Evolutionary conservation across 139 green algal genomes (phyloP), one percentile per base, ranked within the genome.

Genomic region (Tetradesmus lagerheimii): DNA sequence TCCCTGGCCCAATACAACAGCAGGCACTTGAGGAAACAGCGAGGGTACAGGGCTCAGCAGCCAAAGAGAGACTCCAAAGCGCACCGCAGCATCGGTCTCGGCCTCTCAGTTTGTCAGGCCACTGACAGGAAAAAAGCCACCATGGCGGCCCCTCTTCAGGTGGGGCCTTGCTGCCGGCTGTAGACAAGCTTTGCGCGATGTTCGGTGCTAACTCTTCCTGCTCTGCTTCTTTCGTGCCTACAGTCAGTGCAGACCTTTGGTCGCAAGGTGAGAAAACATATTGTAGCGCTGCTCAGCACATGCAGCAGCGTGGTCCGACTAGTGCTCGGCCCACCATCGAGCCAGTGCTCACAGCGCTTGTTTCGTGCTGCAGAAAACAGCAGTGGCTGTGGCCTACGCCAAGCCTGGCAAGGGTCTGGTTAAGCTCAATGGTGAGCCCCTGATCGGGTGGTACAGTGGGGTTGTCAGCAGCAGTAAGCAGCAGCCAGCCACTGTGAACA

Each of bases 241-340:
- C 93, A 99, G 96, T 98, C 97, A n/a, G 97, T 99, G 75, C 98
- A 99, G 95, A 98, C 94, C 84, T 99, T 99, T 89, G 98, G 98
- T 78, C 94, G 98, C 83, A 99, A 99, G 96, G 96, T 97, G 82
- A 62, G 89, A 43, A 71, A 23, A 27, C 37, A n/a, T 31, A 76
- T 76, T 38, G 5, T n/a, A 64, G 79, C 62, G n/a, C 86, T n/a
- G 80, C 71, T 37, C 64, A 45, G n/a, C 67, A 14, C 71, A 35
- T 57, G 87, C 88, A 87, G 81, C 53, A 77, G 81, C 34, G 66
- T 38, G 16, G 16, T 50, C 41, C 37, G 45, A 47, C n/a, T 29
- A 34, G 67, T 43, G 47, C n/a, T 80, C 31, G 67, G 86, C 35
- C 31, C 43, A 45, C 47, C 66, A 88, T 47, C 79, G 64, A 38